Evolutionary conservation across 2,329 filamentous ascomycete genomes (phyloP), one percentile per base, ranked within the genome.

Genomic region (Pseudocercospora cruenta): DNA sequence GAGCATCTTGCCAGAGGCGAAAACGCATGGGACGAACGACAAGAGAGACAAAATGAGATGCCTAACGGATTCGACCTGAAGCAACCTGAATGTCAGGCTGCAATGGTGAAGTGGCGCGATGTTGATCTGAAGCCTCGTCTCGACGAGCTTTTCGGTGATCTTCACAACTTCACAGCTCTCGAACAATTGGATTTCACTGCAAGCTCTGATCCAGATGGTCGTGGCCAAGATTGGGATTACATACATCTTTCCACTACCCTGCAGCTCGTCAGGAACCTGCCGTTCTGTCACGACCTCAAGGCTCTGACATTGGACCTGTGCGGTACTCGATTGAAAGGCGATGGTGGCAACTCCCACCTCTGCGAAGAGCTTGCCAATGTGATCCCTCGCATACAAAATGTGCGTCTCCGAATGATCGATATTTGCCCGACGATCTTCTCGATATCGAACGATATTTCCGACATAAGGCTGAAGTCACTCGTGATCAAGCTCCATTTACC

Each of bases 111-210:
- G 16, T 71, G 69, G 69, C 67, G 59, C 12, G 59, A 65, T 28
- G n/a, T 26, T 16, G 10, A 36, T 10, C 6, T 68, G n/a, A 33
- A 49, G 22, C 60, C 63, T 4, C 45, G 19, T 26, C 62, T 69
- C 14, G 57, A 68, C n/a, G 61, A 67, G 14, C 58, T 69, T 7
- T 67, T 68, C 43, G 24, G 26, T 10, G 69, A 69, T 53, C 43
- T 69, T 6, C 53, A 45, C 16, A 55, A 67, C n/a, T 68, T 71
- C 49, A 51, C 58, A 22, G 64, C 60, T 5, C 60, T 71, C 16
- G 60, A 71, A 54, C 49, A 57, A 14, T 57, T 69, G 39, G 28
- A 45, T 22, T 26, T 71, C 24, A 68, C 67, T 60, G 69, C 69
- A 7, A 60, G 43, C 36, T 58, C 58, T 28, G 67, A 69, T 39